Evolutionary conservation across 2,329 filamentous ascomycete species (phyloP).

Genomic region (Claviceps citrina): DNA sequence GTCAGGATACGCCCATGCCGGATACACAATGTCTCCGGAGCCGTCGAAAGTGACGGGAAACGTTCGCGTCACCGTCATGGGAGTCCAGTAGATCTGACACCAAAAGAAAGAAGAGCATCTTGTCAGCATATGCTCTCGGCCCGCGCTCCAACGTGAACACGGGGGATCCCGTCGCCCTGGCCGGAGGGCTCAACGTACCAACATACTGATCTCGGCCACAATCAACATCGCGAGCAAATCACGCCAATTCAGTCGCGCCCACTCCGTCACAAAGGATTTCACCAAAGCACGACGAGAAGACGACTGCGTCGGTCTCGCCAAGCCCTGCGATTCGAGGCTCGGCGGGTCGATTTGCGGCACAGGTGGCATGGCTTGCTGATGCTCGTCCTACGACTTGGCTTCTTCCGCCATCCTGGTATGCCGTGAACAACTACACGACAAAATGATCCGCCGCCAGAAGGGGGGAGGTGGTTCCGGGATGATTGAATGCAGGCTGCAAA

Average conservation of each 20-base stretch:
- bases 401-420: not conserved
- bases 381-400: not conserved
- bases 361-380: constrained; percentile 9
- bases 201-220: constrained; percentile 25
- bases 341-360: constrained; percentile 7
- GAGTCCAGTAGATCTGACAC: constrained; percentile 33
- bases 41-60: constrained; percentile 44
- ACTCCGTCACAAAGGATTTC: constrained; percentile 23
- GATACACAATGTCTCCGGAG: constrained; percentile 47
- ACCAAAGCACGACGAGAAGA: constrained; percentile 1
- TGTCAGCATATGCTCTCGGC: not conserved
- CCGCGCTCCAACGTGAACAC: not conserved
- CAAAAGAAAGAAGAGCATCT: not conserved
- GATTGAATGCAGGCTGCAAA: no score
- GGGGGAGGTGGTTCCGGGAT: no score
- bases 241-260: constrained; percentile 41
- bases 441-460: no score
- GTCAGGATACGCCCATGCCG: constrained; percentile 48
- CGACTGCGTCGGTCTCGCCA: not conserved
- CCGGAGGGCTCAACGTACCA: constrained; percentile 11
- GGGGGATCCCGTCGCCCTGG: not conserved
- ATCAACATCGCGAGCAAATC: constrained; percentile 44
- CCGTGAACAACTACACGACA: no score
- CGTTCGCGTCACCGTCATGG: constrained; percentile 39
- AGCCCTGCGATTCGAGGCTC: constrained; percentile 1